A percentile compares a stretch with the other conserved stretches of the same genome.
Conservation (phyloP, 2,329 filamentous ascomycete species). For the Pseudocercospora fuligena region DNA sequence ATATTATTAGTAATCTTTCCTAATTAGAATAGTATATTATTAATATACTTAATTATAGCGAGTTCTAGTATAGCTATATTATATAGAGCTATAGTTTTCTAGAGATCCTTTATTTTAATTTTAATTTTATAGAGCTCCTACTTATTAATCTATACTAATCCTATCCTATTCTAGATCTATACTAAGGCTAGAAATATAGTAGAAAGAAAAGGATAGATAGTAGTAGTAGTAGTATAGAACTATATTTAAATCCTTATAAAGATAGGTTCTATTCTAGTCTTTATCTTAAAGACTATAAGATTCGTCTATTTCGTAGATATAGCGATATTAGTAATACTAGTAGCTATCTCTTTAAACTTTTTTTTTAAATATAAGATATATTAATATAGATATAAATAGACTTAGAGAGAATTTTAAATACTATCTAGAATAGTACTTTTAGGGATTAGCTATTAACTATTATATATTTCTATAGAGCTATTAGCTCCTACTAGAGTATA, state of each 20-base stretch:
- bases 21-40: neutral
- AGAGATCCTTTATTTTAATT: neutral
- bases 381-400: neutral
- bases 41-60: neutral
- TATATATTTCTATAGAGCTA: neutral
- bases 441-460: neutral
- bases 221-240: neutral
- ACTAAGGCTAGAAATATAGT: neutral
- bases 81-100: neutral
- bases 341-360: neutral
- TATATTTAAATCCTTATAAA: neutral
- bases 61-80: neutral
- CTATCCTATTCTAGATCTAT: neutral
- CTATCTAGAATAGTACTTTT: neutral
- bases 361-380: neutral
- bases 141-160: neutral
- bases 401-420: neutral
- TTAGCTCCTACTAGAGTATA: neutral
- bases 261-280: neutral
- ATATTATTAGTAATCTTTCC: neutral
- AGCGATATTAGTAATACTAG: neutral
- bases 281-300: neutral
- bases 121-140: neutral
- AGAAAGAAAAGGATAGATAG: neutral
- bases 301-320: neutral